Conservation (phyloP, 83 land plant genomes). For the Diphasiastrum complanatum region DNA sequence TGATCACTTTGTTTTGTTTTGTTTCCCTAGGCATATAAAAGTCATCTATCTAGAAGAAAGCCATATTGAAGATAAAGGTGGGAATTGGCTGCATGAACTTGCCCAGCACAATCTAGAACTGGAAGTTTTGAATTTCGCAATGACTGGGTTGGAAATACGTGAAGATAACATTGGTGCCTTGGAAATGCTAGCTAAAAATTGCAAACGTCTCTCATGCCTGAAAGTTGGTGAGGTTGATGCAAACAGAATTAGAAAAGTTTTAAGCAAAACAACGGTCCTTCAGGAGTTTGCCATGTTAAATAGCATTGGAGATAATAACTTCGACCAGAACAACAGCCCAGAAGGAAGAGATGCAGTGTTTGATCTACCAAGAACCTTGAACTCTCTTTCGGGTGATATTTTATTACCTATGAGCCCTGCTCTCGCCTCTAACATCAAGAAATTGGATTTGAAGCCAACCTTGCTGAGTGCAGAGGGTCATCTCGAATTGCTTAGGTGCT, state of each 20-base stretch:
- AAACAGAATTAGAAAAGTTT: constrained; percentile 9
- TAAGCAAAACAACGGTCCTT: constrained; percentile 6
- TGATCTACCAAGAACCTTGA: constrained; percentile 18
- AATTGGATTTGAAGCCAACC: constrained; percentile 34
- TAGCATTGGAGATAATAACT: background rate
- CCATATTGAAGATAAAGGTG: constrained; percentile 25
- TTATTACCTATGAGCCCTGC: constrained; percentile 18
- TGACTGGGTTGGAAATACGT: constrained; percentile 11
- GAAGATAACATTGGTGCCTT: constrained; percentile 16
- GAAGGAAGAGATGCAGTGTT: background rate
- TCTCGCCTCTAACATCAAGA: constrained; percentile 20
- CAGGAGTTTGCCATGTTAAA: constrained; percentile 19
- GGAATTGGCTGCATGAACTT: constrained; percentile 34
- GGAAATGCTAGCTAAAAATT: constrained; percentile 19
- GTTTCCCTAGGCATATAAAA: constrained; percentile 31
- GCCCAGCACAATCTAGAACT: constrained; percentile 27
- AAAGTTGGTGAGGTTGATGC: constrained; percentile 32
- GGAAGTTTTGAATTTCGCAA: constrained; percentile 31
- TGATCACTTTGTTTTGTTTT: constrained; percentile 6
- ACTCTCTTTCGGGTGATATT: constrained; percentile 20
- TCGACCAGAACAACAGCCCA: background rate
- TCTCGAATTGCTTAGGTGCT: constrained; percentile 24
- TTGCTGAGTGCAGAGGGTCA: constrained; percentile 29
- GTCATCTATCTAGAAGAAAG: constrained; percentile 35
- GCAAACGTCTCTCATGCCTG: constrained; percentile 30